These are phyloP conservation scores for Thuja plicata DNA, from an alignment of 83 land plant species.

Conservation along the genomic window DNA sequence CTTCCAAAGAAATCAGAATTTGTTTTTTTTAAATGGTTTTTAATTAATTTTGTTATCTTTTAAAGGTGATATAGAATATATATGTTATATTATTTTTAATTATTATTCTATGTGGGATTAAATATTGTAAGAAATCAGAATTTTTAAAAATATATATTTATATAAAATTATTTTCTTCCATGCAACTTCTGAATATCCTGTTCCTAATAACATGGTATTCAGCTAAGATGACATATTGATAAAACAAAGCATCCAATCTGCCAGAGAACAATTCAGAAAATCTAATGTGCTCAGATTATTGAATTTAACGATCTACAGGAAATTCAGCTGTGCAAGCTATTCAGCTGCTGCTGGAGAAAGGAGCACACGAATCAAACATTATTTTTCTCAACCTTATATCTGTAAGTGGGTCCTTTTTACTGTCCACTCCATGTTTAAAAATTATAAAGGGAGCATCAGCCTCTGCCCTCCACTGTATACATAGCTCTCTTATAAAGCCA, in stretches of 20 bases:
- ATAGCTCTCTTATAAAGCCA: neutral
- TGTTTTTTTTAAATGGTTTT: no score
- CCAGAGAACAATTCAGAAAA: neutral
- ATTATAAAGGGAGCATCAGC: neutral
- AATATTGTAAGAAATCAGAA: no score
- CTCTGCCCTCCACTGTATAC: neutral
- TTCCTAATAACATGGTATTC: neutral
- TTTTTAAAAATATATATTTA: no score
- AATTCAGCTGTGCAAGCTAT: slow-evolving; percentile 92
- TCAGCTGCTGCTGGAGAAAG: slow-evolving; percentile 60
- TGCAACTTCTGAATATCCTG: no score
- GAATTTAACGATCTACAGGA: slow-evolving; percentile 33
- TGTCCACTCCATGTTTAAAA: neutral
- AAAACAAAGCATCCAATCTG: neutral
- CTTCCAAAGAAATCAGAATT: no score
- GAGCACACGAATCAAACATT: slow-evolving; percentile 84
- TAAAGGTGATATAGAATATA: no score
- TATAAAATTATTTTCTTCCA: no score
- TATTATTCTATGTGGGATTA: no score
- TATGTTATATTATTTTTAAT: no score
- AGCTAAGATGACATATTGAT: neutral
- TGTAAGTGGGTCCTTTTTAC: slow-evolving; percentile 34
- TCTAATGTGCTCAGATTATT: neutral
- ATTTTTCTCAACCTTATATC: slow-evolving; percentile 92
- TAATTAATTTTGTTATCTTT: no score